Evolutionary conservation across 1,284 basidiomycete genomes (phyloP), one percentile per base, ranked within the genome.

Genomic region (Erythrobasidium hasegawianum): DNA sequence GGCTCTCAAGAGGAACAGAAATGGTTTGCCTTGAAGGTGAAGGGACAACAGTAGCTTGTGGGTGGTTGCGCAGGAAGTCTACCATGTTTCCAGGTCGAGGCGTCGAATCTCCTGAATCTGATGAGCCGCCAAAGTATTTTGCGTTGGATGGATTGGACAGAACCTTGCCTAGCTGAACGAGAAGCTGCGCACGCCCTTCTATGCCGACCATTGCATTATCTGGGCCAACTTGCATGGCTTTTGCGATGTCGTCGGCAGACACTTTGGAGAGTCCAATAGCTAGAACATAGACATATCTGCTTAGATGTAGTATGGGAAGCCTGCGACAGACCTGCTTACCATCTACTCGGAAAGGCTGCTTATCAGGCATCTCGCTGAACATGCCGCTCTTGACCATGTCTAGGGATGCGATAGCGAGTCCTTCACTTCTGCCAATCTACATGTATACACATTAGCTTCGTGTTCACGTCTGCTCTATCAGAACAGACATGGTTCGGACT

Each of bases 181-280:
- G 83, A 1, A 97, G 83, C 1, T 84, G 82, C 0, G 89, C 82
- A 24, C 95, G 85, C 1, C 95, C 94, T 71, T 92, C 87, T 18
- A 97, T 82, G 3, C 93, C 94, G 14, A 89, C 86, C 86, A 97
- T 90, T 0, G 89, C 88, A 75, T 97, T 97, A 0, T 80, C 41
- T 0, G 75, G 74, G 22, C 80, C 83, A 16, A 93, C 91, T 79
- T 97, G 94, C 83, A 97, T 86, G 8, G 86, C 87, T 45, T 81
- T 74, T 2, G 86, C 83, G 20, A 88, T 82, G 60, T 80, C 81
- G 54, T 86, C 82, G 0, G 83, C 75, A 0, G 86, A 87, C 52
- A 96, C 80, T 29, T 80, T 79, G 33, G 84, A 80, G 41, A 97
- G 80, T 1, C 86, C 92, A 20, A 80, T 80, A 22, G 90, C 92